These are phyloP conservation scores for Bipolaris zeicola DNA, from an alignment of 2,329 filamentous ascomycete genomes.

Conservation along the genomic window DNA sequence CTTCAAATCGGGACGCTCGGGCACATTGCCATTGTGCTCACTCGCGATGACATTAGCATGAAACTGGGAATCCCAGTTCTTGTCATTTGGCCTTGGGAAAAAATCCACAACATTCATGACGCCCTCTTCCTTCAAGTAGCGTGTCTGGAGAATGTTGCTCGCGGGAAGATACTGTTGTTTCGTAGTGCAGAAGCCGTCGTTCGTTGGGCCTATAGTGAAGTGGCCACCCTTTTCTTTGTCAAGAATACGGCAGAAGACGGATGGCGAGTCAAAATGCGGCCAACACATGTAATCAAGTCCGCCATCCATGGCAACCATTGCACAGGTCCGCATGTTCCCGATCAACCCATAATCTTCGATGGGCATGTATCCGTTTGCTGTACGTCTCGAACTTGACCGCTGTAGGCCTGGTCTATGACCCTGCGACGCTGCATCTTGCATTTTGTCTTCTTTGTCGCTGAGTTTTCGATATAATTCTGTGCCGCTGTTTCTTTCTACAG, in stretches of 20 bases:
- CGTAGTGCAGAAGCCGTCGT: constrained; percentile 63
- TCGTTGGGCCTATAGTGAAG: constrained; percentile 65
- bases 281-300: constrained; percentile 58
- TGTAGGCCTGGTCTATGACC: constrained; percentile 11
- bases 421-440: constrained; percentile 22
- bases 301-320: constrained; percentile 30
- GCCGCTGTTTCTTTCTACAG: constrained; percentile 12
- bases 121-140: constrained; percentile 77
- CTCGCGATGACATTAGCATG: constrained; percentile 31
- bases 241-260: constrained; percentile 73
- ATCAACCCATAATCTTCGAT: constrained; percentile 77
- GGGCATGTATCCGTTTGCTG: constrained; percentile 37
- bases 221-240: constrained; percentile 77
- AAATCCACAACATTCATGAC: constrained; percentile 77
- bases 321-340: constrained; percentile 78
- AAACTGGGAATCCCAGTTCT: constrained; percentile 56
- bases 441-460: constrained; percentile 14
- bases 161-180: constrained; percentile 80
- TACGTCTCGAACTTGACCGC: constrained; percentile 26
- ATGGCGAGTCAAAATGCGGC: constrained; percentile 80
- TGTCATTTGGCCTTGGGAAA: constrained; percentile 70
- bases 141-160: constrained; percentile 75
- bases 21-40: constrained; percentile 34
- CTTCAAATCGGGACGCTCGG: constrained; percentile 57
- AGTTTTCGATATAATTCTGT: constrained; percentile 16